phyloP scores from a whole-genome alignment of 1,284 basidiomycete species.

The Ustilago tritici region DNA sequence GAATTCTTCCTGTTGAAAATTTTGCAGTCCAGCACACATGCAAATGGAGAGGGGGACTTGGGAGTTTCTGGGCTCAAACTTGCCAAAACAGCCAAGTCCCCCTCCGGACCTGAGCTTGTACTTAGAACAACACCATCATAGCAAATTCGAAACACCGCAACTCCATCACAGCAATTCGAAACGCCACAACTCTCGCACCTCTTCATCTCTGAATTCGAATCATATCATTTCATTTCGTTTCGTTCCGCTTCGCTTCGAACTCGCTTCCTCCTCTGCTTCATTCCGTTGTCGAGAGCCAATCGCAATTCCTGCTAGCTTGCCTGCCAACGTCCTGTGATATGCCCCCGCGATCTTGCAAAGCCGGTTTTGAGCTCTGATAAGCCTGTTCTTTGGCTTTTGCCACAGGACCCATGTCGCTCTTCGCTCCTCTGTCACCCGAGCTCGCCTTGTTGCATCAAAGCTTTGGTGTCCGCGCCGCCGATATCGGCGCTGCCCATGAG shows the following conservation, averaged over 20 bases:
- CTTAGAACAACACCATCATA: no score
- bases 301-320: not conserved
- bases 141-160: no score
- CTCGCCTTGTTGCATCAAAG: not conserved
- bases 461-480: not conserved
- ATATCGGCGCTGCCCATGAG: slow-evolving; percentile 22
- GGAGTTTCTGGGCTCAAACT: no score
- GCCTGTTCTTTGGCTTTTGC: slow-evolving; percentile 7
- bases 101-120: no score
- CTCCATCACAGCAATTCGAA: no score
- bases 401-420: slow-evolving; percentile 21
- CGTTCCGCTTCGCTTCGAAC: not conserved
- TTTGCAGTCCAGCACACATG: no score
- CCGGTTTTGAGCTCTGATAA: slow-evolving; percentile 16
- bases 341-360: not conserved
- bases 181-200: no score
- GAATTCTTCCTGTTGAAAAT: no score
- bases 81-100: no score
- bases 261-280: not conserved
- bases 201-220: slow-evolving; percentile 5
- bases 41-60: no score
- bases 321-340: not conserved
- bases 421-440: slow-evolving; percentile 6
- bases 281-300: slow-evolving; percentile 12
- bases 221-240: not conserved